Base-by-base conservation (phyloP, 2,329 filamentous ascomycete genomes). In the Talaromyces marneffei region DNA sequence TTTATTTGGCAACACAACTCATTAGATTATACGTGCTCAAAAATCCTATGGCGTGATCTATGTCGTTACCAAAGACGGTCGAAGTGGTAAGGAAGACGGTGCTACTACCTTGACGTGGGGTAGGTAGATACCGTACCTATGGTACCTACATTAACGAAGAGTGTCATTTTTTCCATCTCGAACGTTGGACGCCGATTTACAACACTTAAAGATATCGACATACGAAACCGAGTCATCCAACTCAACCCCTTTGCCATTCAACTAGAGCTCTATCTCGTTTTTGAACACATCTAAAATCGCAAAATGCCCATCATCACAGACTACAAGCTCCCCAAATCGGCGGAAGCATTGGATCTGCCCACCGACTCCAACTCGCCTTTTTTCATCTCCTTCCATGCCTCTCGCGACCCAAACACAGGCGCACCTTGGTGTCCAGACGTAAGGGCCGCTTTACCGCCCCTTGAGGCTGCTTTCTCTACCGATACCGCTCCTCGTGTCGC, bases 391-490 rank as follows among this genome's bases (percentile, higher is more conserved):
- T 77, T 77, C 64, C 68, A 73, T 35, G 71, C 75, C 2, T 75
- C 72, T 33, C 52, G 69, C 35, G 73, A 76, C 46, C 69, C 73
- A 7, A 62, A 63, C 2, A 77, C 75, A 18, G 68, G 69, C 7
- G 65, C 72, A 60, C 68, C 75, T 3, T 77, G 75, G 76, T 78
- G 75, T 25, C 75, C 76, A 0, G 75, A 77, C 56, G 75, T 77
- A 27, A 69, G 72, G 14, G 72, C 71, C 8, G 72, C 75, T 0
- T 61, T 76, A 59, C 75, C 75, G 0, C 60, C 68, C 46, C 67
- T 77, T 23, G 61, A 68, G 2, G 62, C 66, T 0, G 69, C 72
- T 1, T 78, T 78, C 60, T 64, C 66, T 0, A 61, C 61, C 0
- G 60, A 67, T 1, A 64, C 65, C 18, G 63, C 69, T 3, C 72